Percentiles rank a stretch among this genome's conserved stretches.
These are phyloP conservation scores for Pythium dissimile DNA, from an alignment of 352 stramenopile species.

Conservation along the genomic window DNA sequence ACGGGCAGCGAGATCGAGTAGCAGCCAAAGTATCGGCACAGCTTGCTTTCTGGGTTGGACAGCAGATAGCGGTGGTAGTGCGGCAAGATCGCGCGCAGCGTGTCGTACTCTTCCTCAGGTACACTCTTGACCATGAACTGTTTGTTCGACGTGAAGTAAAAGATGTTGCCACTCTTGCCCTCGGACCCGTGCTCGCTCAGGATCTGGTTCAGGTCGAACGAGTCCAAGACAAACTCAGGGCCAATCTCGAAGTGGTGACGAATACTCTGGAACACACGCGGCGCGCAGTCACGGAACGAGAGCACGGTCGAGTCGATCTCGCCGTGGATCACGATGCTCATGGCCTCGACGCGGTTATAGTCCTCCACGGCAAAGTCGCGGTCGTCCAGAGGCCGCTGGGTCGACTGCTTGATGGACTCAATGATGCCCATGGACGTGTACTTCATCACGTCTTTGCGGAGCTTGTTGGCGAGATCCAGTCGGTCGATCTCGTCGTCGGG, in stretches of 20 bases:
- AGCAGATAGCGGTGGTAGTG: constrained; percentile 80
- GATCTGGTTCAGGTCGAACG: constrained; percentile 67
- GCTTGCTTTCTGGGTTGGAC: constrained; percentile 65
- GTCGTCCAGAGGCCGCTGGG: constrained; percentile 29
- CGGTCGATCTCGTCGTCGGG: constrained; percentile 25
- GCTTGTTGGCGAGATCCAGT: constrained; percentile 66
- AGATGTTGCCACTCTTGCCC: constrained; percentile 84
- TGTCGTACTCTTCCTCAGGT: constrained; percentile 82
- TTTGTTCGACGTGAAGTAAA: constrained; percentile 87
- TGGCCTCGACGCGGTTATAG: constrained; percentile 68
- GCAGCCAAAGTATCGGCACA: constrained; percentile 83
- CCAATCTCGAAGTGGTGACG: constrained; percentile 75
- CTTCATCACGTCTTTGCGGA: constrained; percentile 83
- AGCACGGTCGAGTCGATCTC: constrained; percentile 47
- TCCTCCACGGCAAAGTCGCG: constrained; percentile 51
- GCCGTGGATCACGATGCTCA: constrained; percentile 70
- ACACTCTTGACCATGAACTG: constrained; percentile 89
- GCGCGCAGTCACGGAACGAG: constrained; percentile 72
- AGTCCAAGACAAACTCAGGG: constrained; percentile 64
- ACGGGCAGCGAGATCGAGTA: constrained; percentile 84
- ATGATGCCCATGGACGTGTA: constrained; percentile 86
- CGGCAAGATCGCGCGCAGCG: constrained; percentile 72
- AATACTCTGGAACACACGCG: constrained; percentile 76
- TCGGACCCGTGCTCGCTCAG: constrained; percentile 78
- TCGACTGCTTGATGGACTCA: constrained; percentile 58